Evolutionary conservation across 768 basidiomycete genomes (phyloP), one percentile per base, ranked within the genome.

Genomic region (Phylloporus rhodoxanthus): DNA sequence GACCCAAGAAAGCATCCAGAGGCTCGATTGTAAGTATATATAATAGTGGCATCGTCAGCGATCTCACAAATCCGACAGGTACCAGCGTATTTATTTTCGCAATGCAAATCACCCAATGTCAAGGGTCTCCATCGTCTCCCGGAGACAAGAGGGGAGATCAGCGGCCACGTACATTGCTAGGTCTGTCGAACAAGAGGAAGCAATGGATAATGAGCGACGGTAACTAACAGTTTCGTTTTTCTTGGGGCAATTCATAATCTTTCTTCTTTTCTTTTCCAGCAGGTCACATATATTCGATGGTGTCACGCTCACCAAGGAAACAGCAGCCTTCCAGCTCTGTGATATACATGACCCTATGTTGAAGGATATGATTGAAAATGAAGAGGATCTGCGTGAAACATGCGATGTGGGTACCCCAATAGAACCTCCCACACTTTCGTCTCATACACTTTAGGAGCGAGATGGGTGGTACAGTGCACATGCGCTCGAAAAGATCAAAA

Each of bases 231-330:
- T 43, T 47, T 44, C 19, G 19, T 36, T 55, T 6, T 45, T 1
- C 7, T 9, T 15, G 8, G 8, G n/a, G 23, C 2, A 1, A 40
- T 48, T 38, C 29, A 26, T 47, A 33, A 42, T 23, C 5, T 4
- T 37, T 10, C 8, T 5, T n/a, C n/a, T 5, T 17, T 37, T 36
- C 52, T 17, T n/a, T 42, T 42, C 9, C 48, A 83, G 82, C 54
- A 75, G 73, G 57, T 85, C 86, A 0, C 91, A 98, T 64, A 77
- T 92, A 28, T 99, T 98, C 57, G 91, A 99, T 64, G 96, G 95
- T 0, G 64, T 80, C 50, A 79, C 79, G 7, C 68, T 91, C 40
- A 81, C 85, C 39, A 84, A 86, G 57, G 88, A 95, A 65, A 87
- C 90, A 0, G 92, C 91, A 1, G 89, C 91, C 15, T 99, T 91